Percentiles rank a stretch among this genome's conserved stretches.
Conservation (phyloP, 148 eudicot species). For the Rhododendron kiyosumense region DNA sequence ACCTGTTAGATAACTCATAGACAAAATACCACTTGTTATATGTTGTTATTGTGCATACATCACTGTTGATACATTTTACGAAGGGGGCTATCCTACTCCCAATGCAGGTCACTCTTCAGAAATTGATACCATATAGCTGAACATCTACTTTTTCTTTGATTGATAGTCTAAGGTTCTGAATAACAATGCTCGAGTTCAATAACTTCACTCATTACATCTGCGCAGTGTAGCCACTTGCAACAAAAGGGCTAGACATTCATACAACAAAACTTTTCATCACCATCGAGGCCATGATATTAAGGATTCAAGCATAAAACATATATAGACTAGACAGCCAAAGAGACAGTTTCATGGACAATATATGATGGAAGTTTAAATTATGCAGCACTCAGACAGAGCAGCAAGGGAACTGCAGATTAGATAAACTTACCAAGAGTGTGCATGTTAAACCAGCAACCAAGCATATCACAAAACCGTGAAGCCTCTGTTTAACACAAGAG, state of each 20-base stretch:
- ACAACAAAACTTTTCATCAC: background rate
- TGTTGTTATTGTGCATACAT: background rate
- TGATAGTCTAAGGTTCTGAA: background rate
- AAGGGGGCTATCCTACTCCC: background rate
- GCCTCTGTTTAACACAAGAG: constrained; percentile 47
- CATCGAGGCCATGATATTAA: background rate
- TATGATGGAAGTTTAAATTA: background rate
- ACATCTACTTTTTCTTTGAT: background rate
- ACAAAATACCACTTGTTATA: background rate
- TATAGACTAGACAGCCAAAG: background rate
- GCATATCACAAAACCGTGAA: constrained; percentile 88
- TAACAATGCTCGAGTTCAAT: background rate
- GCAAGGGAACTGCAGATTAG: background rate
- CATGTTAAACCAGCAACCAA: constrained; percentile 78
- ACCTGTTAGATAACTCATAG: background rate
- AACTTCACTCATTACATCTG: background rate
- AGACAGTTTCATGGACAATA: background rate
- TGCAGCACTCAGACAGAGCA: background rate
- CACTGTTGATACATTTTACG: background rate
- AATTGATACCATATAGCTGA: background rate
- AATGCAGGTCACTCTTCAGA: background rate
- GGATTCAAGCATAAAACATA: background rate
- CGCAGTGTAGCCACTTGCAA: background rate
- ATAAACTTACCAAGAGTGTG: constrained; percentile 80
- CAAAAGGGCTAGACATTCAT: background rate